Conservation (phyloP, 306 rosid species). For the Aeschynomene evenia region DNA sequence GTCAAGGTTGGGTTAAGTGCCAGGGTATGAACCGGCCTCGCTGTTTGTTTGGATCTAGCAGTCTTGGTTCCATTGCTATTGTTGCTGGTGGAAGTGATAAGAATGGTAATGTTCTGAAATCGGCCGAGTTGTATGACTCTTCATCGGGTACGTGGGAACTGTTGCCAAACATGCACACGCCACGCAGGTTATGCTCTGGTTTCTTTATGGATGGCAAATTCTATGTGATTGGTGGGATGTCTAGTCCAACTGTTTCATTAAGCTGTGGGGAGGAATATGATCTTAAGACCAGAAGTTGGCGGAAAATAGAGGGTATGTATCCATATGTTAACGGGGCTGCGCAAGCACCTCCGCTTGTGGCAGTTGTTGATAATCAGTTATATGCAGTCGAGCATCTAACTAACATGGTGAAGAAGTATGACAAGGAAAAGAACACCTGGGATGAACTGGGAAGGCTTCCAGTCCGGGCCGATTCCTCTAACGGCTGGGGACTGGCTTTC, state of each 20-base stretch:
- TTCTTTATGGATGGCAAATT: conserved; percentile 84
- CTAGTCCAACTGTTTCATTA: conserved; percentile 65
- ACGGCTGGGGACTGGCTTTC: conserved; percentile 97
- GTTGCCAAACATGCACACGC: conserved; percentile 74
- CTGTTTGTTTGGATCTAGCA: conserved; percentile 86
- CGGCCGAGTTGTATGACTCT: conserved; percentile 80
- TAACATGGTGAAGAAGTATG: conserved; percentile 87
- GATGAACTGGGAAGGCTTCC: conserved; percentile 86
- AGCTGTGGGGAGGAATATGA: conserved; percentile 93
- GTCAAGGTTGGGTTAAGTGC: conserved; percentile 72
- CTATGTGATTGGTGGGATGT: conserved; percentile 95
- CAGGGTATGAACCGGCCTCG: conserved; percentile 83
- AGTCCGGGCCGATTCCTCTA: conserved; percentile 76
- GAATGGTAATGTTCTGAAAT: conserved; percentile 64
- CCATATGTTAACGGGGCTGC: conserved; percentile 74
- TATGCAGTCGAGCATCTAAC: conserved; percentile 78
- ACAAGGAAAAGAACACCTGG: conserved; percentile 77
- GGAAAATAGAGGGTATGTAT: conserved; percentile 79
- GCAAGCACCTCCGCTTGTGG: conserved; percentile 97
- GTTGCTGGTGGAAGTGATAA: conserved; percentile 90
- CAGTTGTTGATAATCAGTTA: conserved; percentile 83
- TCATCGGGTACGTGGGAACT: conserved; percentile 65
- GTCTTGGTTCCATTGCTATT: conserved; percentile 77
- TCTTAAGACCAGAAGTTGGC: conserved; percentile 67
- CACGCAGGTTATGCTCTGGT: conserved; percentile 89